Evolutionary conservation across 192 early-diverging fungal species (phyloP).

Genomic region (Dissophora ornata): DNA sequence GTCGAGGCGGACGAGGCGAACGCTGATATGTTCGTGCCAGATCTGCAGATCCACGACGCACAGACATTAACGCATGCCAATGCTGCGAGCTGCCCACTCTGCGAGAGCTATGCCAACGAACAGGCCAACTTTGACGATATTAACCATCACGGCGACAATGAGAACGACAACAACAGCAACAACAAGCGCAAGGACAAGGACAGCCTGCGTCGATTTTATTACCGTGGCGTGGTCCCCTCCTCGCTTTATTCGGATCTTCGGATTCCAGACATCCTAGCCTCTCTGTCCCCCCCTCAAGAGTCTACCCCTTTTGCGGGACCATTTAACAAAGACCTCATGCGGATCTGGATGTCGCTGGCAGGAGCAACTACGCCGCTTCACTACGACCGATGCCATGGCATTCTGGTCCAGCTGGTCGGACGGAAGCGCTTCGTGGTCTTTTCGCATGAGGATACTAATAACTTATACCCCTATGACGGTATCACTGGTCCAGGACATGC

Average conservation of each 20-base stretch:
- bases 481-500: conserved; percentile 59
- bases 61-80: no score
- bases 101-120: conserved; percentile 4
- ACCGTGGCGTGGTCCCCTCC: conserved; percentile 41
- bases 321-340: conserved; percentile 52
- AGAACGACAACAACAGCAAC: not conserved
- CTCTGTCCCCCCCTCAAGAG: conserved; percentile 21
- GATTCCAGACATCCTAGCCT: conserved; percentile 20
- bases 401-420: conserved; percentile 60
- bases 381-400: conserved; percentile 65
- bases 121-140: not conserved
- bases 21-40: not conserved
- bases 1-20: not conserved
- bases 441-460: conserved; percentile 56
- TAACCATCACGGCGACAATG: no score
- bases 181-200: not conserved
- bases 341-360: conserved; percentile 57
- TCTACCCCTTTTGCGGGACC: conserved; percentile 12
- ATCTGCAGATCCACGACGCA: not conserved
- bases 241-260: conserved; percentile 26
- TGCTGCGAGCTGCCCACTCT: conserved; percentile 10
- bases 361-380: conserved; percentile 64
- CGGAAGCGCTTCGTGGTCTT: conserved; percentile 61
- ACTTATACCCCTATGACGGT: conserved; percentile 58
- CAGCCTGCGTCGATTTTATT: conserved; percentile 34